phyloP scores from a whole-genome alignment of 2,329 filamentous ascomycete species.

The Microsporum audouinii region DNA sequence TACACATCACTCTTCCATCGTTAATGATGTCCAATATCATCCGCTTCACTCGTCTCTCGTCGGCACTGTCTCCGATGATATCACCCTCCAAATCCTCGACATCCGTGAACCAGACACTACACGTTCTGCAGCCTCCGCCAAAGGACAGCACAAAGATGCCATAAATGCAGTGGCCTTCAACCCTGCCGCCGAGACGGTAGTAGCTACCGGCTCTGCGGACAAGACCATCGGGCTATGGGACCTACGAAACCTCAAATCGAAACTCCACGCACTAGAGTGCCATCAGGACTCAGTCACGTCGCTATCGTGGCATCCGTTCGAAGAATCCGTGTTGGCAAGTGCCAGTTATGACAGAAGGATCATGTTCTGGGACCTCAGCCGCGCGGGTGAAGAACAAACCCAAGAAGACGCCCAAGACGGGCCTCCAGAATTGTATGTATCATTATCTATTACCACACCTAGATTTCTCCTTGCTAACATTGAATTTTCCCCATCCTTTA shows the following conservation, averaged over 20 bases:
- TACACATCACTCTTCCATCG: slow-evolving; percentile 77
- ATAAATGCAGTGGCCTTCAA: slow-evolving; percentile 97
- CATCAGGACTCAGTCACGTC: slow-evolving; percentile 86
- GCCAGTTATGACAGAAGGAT: slow-evolving; percentile 87
- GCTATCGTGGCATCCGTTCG: slow-evolving; percentile 85
- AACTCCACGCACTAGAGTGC: slow-evolving; percentile 78
- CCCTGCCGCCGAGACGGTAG: slow-evolving; percentile 73
- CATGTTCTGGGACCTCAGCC: slow-evolving; percentile 91
- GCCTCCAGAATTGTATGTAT: slow-evolving; percentile 75
- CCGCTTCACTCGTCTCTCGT: slow-evolving; percentile 74
- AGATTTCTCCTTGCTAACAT: neutral
- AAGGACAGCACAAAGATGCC: slow-evolving; percentile 72
- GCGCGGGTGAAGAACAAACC: slow-evolving; percentile 84
- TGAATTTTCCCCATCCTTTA: slow-evolving; percentile 23
- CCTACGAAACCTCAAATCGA: slow-evolving; percentile 76
- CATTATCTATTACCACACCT: neutral
- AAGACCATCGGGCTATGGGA: slow-evolving; percentile 96
- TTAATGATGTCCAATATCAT: slow-evolving; percentile 96
- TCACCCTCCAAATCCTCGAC: slow-evolving; percentile 86
- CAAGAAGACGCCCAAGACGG: slow-evolving; percentile 93
- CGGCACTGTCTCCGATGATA: slow-evolving; percentile 88
- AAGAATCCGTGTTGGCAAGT: slow-evolving; percentile 78
- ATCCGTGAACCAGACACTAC: slow-evolving; percentile 57
- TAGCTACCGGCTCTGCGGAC: slow-evolving; percentile 89
- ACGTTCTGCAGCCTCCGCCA: slow-evolving; percentile 56